These are phyloP conservation scores for Penicillium flavigenum DNA, from an alignment of 495 filamentous ascomycete species.

Conservation along the genomic window DNA sequence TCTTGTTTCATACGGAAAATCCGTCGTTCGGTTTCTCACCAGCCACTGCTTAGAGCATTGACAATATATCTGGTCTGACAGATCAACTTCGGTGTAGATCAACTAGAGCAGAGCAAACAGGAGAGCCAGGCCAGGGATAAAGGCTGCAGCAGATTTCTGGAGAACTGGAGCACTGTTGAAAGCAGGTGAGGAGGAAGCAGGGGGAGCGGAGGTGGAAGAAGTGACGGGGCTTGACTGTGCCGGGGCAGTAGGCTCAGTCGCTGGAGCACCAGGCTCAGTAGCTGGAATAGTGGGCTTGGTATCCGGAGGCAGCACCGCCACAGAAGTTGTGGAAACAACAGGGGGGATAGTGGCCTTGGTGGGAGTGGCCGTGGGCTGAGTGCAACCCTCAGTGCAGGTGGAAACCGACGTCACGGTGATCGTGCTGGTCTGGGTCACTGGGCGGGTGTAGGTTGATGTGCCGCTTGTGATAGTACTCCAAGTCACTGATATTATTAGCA, in stretches of 20 bases:
- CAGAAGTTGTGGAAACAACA: slow-evolving; percentile 4
- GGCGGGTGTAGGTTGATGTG: slow-evolving; percentile 27
- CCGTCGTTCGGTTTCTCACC: background rate
- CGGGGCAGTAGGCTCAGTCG: slow-evolving; percentile 11
- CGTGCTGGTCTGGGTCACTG: slow-evolving; percentile 30
- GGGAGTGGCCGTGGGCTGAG: slow-evolving; percentile 9
- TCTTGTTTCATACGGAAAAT: background rate
- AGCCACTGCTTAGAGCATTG: background rate
- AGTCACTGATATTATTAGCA: slow-evolving; percentile 23
- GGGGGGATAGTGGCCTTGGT: slow-evolving; percentile 1
- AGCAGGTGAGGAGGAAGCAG: slow-evolving; percentile 17
- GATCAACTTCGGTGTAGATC: background rate
- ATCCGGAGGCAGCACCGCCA: background rate
- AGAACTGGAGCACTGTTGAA: slow-evolving; percentile 27
- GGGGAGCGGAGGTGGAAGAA: slow-evolving; percentile 14
- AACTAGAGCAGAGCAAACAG: slow-evolving; percentile 22
- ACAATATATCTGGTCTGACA: background rate
- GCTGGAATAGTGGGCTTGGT: slow-evolving; percentile 2
- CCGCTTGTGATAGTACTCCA: slow-evolving; percentile 29
- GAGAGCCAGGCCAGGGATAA: slow-evolving; percentile 24
- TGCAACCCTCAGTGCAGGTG: slow-evolving; percentile 25
- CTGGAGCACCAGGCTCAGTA: too few species aligned
- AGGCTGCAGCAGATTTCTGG: slow-evolving; percentile 22
- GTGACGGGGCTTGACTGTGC: slow-evolving; percentile 6
- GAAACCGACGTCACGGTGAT: slow-evolving; percentile 25